Conservation (phyloP, 1,284 basidiomycete species). For the Malassezia furfur region DNA sequence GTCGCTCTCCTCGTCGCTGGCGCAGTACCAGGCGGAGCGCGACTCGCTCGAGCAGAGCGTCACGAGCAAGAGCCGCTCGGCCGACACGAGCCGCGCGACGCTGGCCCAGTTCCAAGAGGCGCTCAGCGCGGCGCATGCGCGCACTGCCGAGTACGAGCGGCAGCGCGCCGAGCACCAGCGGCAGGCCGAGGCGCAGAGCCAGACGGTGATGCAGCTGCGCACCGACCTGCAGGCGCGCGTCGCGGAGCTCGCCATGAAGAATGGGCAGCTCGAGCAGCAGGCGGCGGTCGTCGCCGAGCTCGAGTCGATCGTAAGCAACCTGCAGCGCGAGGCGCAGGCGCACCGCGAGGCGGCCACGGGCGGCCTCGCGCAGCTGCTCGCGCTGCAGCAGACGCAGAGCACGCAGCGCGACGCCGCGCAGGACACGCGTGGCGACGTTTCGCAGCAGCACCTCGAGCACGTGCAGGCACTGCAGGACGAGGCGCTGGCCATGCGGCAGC, state of each 20-base stretch:
- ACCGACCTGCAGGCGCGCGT: conserved; percentile 62
- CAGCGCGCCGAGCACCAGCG: conserved; percentile 53
- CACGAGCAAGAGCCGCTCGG: conserved; percentile 53
- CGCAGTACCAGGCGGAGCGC: conserved; percentile 72
- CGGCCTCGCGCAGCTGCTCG: conserved; percentile 36
- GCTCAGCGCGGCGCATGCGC: conserved; percentile 63
- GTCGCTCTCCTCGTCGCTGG: conserved; percentile 63
- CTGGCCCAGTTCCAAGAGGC: conserved; percentile 75
- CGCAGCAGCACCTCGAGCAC: conserved; percentile 27
- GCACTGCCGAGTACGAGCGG: conserved; percentile 71
- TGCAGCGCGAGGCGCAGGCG: conserved; percentile 38
- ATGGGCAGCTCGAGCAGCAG: conserved; percentile 31
- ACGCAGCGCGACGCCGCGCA: conserved; percentile 19
- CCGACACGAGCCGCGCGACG: conserved; percentile 74
- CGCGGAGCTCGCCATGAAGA: conserved; percentile 59
- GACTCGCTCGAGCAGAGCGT: conserved; percentile 60
- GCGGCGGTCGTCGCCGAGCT: conserved; percentile 63
- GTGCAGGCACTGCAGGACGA: conserved; percentile 39
- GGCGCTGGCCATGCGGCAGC: conserved; percentile 34
- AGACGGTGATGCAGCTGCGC: conserved; percentile 64
- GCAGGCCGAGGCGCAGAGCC: conserved; percentile 23
- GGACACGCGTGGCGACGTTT: conserved; percentile 6
- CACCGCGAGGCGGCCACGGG: conserved; percentile 38
- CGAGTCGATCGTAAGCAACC: conserved; percentile 61
- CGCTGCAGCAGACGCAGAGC: conserved; percentile 25